phyloP scores from a whole-genome alignment of 2,329 filamentous ascomycete genomes.

The Hirsutella thompsonii region DNA sequence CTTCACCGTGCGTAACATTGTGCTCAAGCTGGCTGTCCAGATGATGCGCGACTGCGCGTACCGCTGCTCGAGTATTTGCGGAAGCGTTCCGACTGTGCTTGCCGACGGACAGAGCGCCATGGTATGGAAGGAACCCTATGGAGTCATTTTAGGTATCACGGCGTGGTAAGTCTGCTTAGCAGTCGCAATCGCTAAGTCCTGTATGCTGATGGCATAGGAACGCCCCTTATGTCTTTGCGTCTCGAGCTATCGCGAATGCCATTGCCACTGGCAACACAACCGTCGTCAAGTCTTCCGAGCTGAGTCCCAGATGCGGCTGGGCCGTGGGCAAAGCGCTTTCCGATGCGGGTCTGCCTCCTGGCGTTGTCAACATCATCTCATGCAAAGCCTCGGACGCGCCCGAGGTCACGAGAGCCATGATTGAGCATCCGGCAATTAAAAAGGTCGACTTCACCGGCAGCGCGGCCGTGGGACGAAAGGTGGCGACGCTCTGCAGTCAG shows the following conservation, averaged over 20 bases:
- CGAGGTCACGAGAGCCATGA: constrained; percentile 10
- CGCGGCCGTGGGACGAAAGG: constrained; percentile 26
- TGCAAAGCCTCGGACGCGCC: constrained; percentile 18
- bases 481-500: constrained; percentile 21
- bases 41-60: not conserved
- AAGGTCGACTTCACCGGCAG: constrained; percentile 32
- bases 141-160: constrained; percentile 16
- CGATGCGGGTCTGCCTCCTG: constrained; percentile 27
- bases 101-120: not conserved
- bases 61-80: not conserved
- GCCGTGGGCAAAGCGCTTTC: constrained; percentile 20
- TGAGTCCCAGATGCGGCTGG: constrained; percentile 16
- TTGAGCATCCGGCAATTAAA: constrained; percentile 20
- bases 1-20: not conserved
- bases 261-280: constrained; percentile 11
- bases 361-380: constrained; percentile 24
- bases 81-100: not conserved
- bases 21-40: not conserved
- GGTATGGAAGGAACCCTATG: constrained; percentile 29
- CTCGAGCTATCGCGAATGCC: constrained; percentile 7
- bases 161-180: constrained; percentile 11
- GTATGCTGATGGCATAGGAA: constrained; percentile 8
- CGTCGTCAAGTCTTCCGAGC: constrained; percentile 20
- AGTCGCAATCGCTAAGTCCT: too few relatives aligned
- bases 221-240: constrained; percentile 12